Conservation (phyloP, 768 basidiomycete genomes). For the Suillus variegatus region DNA sequence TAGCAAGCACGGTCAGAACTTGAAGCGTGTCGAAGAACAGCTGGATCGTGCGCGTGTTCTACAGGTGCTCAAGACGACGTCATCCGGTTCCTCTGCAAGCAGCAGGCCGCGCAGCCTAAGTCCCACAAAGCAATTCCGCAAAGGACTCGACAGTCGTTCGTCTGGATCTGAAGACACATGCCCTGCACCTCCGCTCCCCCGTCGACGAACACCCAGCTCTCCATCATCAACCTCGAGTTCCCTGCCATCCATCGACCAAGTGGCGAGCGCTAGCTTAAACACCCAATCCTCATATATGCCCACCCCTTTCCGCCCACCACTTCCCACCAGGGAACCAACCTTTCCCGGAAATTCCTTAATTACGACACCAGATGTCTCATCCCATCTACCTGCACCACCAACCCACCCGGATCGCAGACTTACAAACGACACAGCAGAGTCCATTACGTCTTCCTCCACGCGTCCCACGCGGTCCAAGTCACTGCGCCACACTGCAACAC, state of each 20-base stretch:
- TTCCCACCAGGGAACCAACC: slow-evolving; percentile 21
- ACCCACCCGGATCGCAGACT: slow-evolving; percentile 57
- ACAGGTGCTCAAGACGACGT: slow-evolving; percentile 69
- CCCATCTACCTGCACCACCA: slow-evolving; percentile 44
- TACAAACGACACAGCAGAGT: slow-evolving; percentile 25
- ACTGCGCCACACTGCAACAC: slow-evolving; percentile 46
- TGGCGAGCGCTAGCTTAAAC: slow-evolving; percentile 38
- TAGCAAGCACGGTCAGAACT: slow-evolving; percentile 65
- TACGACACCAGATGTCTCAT: slow-evolving; percentile 33
- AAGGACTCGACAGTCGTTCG: background rate
- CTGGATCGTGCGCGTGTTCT: slow-evolving; percentile 71
- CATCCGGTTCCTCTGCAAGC: slow-evolving; percentile 26
- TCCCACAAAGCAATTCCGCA: slow-evolving; percentile 25
- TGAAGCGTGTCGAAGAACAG: slow-evolving; percentile 69
- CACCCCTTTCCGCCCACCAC: slow-evolving; percentile 21
- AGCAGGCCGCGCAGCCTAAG: slow-evolving; percentile 33
- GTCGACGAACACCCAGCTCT: slow-evolving; percentile 35
- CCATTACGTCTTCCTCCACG: slow-evolving; percentile 27
- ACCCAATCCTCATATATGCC: slow-evolving; percentile 11
- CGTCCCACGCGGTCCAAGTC: slow-evolving; percentile 57
- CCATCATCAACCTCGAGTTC: slow-evolving; percentile 37
- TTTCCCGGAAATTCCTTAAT: background rate
- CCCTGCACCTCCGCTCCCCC: slow-evolving; percentile 36
- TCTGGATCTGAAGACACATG: slow-evolving; percentile 23
- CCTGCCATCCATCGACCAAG: slow-evolving; percentile 41